phyloP scores from a whole-genome alignment of 2,329 filamentous ascomycete species.

The Trichophyton mentagrophytes region DNA sequence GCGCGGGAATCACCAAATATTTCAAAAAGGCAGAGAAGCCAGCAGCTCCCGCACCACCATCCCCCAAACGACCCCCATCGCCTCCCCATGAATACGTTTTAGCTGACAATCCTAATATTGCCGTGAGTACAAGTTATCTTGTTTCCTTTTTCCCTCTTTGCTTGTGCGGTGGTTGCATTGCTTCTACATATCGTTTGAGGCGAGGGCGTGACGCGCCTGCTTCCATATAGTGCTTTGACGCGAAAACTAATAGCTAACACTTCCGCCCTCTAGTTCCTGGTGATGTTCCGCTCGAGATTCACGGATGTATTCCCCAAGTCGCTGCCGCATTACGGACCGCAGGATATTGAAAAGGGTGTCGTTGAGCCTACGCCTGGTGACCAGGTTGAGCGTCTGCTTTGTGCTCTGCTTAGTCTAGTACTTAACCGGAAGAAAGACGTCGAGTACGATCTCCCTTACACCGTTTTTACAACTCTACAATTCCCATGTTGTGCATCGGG shows the following conservation, averaged over 20 bases:
- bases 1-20: conserved; percentile 35
- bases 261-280: conserved; percentile 60
- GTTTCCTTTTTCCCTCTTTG: background rate
- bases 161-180: background rate
- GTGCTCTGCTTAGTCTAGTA: conserved; percentile 73
- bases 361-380: conserved; percentile 66
- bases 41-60: conserved; percentile 51
- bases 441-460: conserved; percentile 54
- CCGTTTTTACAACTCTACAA: conserved; percentile 12
- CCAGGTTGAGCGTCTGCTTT: conserved; percentile 75
- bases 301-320: conserved; percentile 79
- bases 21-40: conserved; percentile 44
- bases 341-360: conserved; percentile 84
- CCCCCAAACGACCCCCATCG: conserved; percentile 70
- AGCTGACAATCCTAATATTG: conserved; percentile 82
- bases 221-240: background rate
- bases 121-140: conserved; percentile 49
- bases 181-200: background rate
- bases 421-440: conserved; percentile 97
- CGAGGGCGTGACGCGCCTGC: background rate
- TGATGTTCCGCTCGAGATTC: conserved; percentile 95
- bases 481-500: background rate
- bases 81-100: conserved; percentile 82
- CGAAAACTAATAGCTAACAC: conserved; percentile 20
- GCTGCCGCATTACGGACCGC: conserved; percentile 77